Conservation (phyloP, 495 filamentous ascomycete species). For the Neurospora sublineolata region DNA sequence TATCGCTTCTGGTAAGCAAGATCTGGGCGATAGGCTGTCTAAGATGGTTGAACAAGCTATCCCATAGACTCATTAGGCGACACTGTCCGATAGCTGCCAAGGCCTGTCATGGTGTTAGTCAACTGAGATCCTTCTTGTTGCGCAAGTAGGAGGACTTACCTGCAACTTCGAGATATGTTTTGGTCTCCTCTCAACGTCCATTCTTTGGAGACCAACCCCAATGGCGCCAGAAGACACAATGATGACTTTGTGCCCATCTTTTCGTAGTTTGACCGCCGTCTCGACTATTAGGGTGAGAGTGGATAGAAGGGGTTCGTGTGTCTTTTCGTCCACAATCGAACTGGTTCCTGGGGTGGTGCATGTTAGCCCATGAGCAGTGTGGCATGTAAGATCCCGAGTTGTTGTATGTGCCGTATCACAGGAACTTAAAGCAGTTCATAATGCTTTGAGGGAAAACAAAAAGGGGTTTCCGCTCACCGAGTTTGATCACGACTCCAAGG, state of each 20-base stretch:
- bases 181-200: slow-evolving; percentile 81
- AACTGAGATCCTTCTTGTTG: neutral
- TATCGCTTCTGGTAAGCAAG: slow-evolving; percentile 89
- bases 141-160: slow-evolving; percentile 27
- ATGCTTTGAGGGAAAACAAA: neutral
- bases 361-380: neutral
- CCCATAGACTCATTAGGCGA: slow-evolving; percentile 90
- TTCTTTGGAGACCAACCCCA: slow-evolving; percentile 77
- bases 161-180: slow-evolving; percentile 80
- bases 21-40: slow-evolving; percentile 88
- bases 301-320: slow-evolving; percentile 90
- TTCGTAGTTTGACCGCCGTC: slow-evolving; percentile 70
- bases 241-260: slow-evolving; percentile 88
- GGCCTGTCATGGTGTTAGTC: slow-evolving; percentile 41
- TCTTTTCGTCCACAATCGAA: slow-evolving; percentile 94
- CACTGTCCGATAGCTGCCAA: slow-evolving; percentile 95
- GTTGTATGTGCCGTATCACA: neutral
- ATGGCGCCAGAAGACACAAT: slow-evolving; percentile 96
- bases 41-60: slow-evolving; percentile 77
- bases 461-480: slow-evolving; percentile 49
- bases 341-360: slow-evolving; percentile 58
- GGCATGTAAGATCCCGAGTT: neutral
- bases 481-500: slow-evolving; percentile 81
- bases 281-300: slow-evolving; percentile 85
- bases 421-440: neutral